Conservation (phyloP, 768 basidiomycete genomes). For the Cystofilobasidium macerans region DNA sequence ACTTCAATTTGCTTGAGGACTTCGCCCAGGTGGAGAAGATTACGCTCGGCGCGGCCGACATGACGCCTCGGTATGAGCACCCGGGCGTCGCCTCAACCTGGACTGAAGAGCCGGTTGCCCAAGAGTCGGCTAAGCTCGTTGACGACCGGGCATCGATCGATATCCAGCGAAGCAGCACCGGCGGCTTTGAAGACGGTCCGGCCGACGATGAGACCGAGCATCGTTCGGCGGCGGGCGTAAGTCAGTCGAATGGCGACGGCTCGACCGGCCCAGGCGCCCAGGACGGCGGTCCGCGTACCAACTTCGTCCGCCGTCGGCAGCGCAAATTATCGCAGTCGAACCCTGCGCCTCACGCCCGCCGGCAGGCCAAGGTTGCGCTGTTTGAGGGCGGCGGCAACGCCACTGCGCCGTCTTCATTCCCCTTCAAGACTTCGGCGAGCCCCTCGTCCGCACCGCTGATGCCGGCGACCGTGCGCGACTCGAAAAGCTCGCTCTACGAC, state of each 20-base stretch:
- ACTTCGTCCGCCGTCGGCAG: slow-evolving; percentile 48
- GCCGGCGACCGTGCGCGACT: slow-evolving; percentile 33
- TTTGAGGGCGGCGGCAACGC: slow-evolving; percentile 53
- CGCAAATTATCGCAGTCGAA: slow-evolving; percentile 81
- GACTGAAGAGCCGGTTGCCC: neutral
- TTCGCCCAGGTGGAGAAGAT: slow-evolving; percentile 55
- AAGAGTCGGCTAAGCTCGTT: neutral
- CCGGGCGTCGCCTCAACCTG: neutral
- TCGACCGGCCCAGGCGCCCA: slow-evolving; percentile 30
- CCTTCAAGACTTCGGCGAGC: neutral
- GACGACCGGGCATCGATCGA: neutral
- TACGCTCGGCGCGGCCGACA: slow-evolving; percentile 13
- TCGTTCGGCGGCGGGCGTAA: slow-evolving; percentile 7
- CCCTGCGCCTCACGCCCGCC: slow-evolving; percentile 39
- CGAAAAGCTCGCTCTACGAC: slow-evolving; percentile 29
- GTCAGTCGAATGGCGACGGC: slow-evolving; percentile 4
- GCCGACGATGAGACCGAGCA: neutral
- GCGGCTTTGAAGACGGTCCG: slow-evolving; percentile 7
- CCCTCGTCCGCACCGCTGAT: neutral
- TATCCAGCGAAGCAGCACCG: neutral
- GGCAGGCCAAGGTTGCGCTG: slow-evolving; percentile 71
- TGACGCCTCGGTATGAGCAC: slow-evolving; percentile 3
- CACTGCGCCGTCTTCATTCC: neutral
- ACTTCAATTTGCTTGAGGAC: slow-evolving; percentile 64
- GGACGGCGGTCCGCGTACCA: slow-evolving; percentile 14